A percentile compares a stretch with the other conserved stretches of the same genome.
These are phyloP conservation scores for Nymphaea colorata DNA, from an alignment of 164 flowering plant genomes.

Conservation along the genomic window DNA sequence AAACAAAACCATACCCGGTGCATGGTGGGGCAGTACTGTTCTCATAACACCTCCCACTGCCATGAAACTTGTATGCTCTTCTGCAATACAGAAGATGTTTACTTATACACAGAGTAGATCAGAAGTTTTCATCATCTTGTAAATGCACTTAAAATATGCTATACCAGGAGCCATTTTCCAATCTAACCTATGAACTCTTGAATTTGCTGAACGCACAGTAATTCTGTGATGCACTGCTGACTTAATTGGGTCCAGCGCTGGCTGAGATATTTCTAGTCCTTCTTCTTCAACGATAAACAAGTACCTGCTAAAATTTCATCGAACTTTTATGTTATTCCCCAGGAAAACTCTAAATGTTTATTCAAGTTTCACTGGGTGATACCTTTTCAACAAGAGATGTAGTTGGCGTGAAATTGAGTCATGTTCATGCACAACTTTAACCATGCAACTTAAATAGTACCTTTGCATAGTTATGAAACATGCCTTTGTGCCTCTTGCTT, in stretches of 20 bases:
- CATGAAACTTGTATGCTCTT: slow-evolving; percentile 49
- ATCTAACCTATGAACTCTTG: slow-evolving; percentile 63
- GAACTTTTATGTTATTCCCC: not conserved
- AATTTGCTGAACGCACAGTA: slow-evolving; percentile 48
- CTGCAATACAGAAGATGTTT: slow-evolving; percentile 21
- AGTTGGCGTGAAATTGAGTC: too few species aligned
- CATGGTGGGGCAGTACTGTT: slow-evolving; percentile 86
- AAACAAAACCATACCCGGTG: slow-evolving; percentile 40
- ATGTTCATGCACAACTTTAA: too few species aligned
- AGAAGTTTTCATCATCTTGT: too few species aligned
- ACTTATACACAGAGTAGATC: too few species aligned
- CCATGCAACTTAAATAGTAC: too few species aligned
- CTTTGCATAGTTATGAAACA: too few species aligned
- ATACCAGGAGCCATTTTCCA: too few species aligned
- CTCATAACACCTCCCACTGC: slow-evolving; percentile 50
- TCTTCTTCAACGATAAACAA: slow-evolving; percentile 57
- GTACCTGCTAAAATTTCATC: slow-evolving; percentile 29
- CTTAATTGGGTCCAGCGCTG: slow-evolving; percentile 68
- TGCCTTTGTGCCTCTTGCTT: too few species aligned
- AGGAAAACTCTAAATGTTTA: too few species aligned
- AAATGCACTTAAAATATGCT: too few species aligned
- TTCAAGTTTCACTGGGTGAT: too few species aligned
- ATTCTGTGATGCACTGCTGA: slow-evolving; percentile 79
- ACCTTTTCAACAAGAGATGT: too few species aligned
- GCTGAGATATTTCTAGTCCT: slow-evolving; percentile 95